Conservation (phyloP, 192 early-diverging fungal genomes). For the Entomortierella beljakovae region DNA sequence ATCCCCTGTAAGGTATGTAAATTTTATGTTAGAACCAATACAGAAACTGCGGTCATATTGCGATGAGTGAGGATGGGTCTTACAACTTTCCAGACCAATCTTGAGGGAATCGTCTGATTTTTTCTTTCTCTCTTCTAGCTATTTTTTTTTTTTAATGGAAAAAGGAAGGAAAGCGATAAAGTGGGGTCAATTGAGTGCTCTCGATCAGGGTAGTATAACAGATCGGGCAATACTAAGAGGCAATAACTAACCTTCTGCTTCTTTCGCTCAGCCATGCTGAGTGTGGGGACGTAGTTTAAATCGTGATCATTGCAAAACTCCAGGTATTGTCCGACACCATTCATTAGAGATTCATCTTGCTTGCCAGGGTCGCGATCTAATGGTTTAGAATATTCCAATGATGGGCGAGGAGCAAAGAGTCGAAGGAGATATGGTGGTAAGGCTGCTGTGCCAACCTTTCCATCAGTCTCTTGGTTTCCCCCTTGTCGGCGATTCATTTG, state of each 20-base stretch:
- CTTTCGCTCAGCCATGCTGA: constrained; percentile 75
- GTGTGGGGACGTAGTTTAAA: constrained; percentile 76
- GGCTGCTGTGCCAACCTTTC: constrained; percentile 45
- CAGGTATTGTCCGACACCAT: constrained; percentile 72
- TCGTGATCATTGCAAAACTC: constrained; percentile 68
- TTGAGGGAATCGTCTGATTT: constrained; percentile 71
- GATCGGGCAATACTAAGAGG: background rate
- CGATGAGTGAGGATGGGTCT: too few species aligned
- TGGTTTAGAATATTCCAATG: constrained; percentile 72
- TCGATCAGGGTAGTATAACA: background rate
- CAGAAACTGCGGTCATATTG: too few species aligned
- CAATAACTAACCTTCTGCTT: constrained; percentile 68
- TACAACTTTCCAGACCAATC: constrained; percentile 64
- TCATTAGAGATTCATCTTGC: constrained; percentile 62
- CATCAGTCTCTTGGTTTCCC: constrained; percentile 24
- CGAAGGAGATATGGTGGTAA: constrained; percentile 78
- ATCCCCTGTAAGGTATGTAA: constrained; percentile 63
- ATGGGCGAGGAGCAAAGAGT: constrained; percentile 87
- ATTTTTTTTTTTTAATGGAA: constrained; percentile 7
- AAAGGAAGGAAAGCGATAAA: constrained; percentile 1
- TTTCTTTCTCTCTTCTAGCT: constrained; percentile 66
- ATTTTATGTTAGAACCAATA: background rate
- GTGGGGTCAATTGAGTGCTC: too few species aligned
- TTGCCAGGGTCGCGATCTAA: constrained; percentile 74
- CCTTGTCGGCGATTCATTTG: constrained; percentile 45